A percentile compares a stretch with the other conserved stretches of the same genome.
Evolutionary conservation across 441 rosid genomes (phyloP).

Genomic region (Raphanus hybrid): DNA sequence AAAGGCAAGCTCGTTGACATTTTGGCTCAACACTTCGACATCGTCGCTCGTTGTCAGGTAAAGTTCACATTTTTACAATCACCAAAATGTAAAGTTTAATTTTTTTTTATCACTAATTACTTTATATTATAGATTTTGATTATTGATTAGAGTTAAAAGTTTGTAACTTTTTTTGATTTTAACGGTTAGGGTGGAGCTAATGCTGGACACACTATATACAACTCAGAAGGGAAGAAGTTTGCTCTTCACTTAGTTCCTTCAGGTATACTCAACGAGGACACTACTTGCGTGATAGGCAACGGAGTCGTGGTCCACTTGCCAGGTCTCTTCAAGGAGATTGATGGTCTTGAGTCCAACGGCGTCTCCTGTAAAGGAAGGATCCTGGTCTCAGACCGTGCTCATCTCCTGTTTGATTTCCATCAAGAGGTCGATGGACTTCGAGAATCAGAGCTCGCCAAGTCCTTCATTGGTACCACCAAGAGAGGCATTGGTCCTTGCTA

Average conservation of each 20-base stretch:
- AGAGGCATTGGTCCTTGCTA: slow-evolving; percentile 96
- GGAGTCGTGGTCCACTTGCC: slow-evolving; percentile 96
- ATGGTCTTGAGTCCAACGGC: slow-evolving; percentile 81
- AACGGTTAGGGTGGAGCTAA: slow-evolving; percentile 87
- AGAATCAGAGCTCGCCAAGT: slow-evolving; percentile 88
- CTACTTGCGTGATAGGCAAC: slow-evolving; percentile 90
- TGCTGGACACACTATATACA: slow-evolving; percentile 99
- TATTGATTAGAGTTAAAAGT: neutral
- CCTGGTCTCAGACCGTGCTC: slow-evolving; percentile 94
- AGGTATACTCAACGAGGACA: slow-evolving; percentile 83
- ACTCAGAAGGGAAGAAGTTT: slow-evolving; percentile 89
- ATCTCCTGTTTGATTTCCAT: slow-evolving; percentile 88
- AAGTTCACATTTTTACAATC: neutral
- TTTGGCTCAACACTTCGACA: slow-evolving; percentile 82
- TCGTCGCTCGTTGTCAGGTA: slow-evolving; percentile 98
- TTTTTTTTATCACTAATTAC: too few relatives aligned
- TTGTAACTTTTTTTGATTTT: slow-evolving; percentile 33
- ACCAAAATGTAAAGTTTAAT: neutral
- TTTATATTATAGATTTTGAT: too few relatives aligned
- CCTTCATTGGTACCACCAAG: slow-evolving; percentile 90
- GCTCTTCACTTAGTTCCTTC: slow-evolving; percentile 98
- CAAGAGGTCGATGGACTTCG: slow-evolving; percentile 87
- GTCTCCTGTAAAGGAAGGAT: slow-evolving; percentile 88
- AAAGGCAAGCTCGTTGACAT: slow-evolving; percentile 98
- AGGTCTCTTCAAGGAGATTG: slow-evolving; percentile 84